These are phyloP conservation scores for Immersiporthe knoxdaviesiana DNA, from an alignment of 2,329 filamentous ascomycete genomes.

Conservation along the genomic window DNA sequence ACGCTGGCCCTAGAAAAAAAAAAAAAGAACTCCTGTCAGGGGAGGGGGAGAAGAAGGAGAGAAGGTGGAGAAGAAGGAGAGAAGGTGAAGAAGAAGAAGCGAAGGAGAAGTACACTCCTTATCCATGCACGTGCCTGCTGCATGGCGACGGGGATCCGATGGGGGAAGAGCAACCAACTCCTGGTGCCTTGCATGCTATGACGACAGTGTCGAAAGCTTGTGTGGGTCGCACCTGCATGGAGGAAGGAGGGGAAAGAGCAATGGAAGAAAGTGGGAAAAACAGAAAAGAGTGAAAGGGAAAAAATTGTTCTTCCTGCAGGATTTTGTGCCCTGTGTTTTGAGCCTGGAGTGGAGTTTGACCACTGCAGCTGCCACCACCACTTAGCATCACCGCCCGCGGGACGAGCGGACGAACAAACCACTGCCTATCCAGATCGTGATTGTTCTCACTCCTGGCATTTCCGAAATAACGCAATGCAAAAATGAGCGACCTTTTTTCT, in stretches of 20 bases:
- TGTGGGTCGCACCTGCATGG: neutral
- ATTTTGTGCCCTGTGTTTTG: neutral
- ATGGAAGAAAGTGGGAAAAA: neutral
- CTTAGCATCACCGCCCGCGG: neutral
- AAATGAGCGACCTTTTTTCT: neutral
- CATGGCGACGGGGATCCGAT: constrained; percentile 21
- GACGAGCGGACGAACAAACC: neutral
- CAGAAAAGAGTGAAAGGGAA: neutral
- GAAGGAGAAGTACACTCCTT: neutral
- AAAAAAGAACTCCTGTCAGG: constrained; percentile 10
- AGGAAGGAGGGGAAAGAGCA: neutral
- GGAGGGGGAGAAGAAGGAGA: neutral
- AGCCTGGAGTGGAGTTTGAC: neutral
- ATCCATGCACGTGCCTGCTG: constrained; percentile 17
- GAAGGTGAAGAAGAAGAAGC: too few relatives aligned
- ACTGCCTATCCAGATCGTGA: neutral
- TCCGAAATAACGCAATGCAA: neutral
- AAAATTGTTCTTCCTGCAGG: neutral
- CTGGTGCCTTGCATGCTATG: constrained; percentile 9
- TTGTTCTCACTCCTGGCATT: neutral
- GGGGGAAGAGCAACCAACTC: neutral
- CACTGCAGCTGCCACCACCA: neutral
- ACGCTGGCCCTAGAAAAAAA: constrained; percentile 4
- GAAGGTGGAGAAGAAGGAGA: neutral
- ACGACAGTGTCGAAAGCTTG: constrained; percentile 12